phyloP scores from a whole-genome alignment of 2,329 filamentous ascomycete species.

The Teratosphaeria destructans region DNA sequence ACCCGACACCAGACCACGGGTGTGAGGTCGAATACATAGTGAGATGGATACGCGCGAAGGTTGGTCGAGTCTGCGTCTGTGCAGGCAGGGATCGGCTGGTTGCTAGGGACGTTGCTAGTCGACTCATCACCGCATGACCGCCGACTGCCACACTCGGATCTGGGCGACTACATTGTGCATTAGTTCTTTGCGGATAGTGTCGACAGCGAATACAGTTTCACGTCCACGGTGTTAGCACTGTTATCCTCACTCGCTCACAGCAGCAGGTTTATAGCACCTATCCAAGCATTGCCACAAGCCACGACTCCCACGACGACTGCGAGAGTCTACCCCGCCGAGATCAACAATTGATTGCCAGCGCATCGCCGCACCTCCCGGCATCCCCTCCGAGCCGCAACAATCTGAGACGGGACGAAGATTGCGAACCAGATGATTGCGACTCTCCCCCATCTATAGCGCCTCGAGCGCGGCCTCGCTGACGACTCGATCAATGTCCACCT shows the following conservation, averaged over 20 bases:
- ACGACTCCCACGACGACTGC: neutral
- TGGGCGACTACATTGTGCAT: neutral
- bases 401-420: neutral
- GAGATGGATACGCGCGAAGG: neutral
- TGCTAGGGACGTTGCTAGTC: neutral
- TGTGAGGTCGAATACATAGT: neutral
- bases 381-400: neutral
- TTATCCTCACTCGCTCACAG: neutral
- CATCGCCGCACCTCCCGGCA: neutral
- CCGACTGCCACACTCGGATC: neutral
- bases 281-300: neutral
- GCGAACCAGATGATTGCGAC: neutral
- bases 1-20: neutral
- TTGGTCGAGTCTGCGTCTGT: neutral
- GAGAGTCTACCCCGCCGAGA: neutral
- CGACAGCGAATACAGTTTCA: neutral
- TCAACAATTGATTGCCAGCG: neutral
- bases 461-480: neutral
- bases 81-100: neutral
- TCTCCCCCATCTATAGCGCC: neutral
- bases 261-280: neutral
- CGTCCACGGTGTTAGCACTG: neutral
- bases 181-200: neutral
- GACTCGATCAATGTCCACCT: slow-evolving; percentile 1
- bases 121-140: neutral